Conservation (phyloP, 345 rosid genomes). For the Euphorbia peplus region DNA sequence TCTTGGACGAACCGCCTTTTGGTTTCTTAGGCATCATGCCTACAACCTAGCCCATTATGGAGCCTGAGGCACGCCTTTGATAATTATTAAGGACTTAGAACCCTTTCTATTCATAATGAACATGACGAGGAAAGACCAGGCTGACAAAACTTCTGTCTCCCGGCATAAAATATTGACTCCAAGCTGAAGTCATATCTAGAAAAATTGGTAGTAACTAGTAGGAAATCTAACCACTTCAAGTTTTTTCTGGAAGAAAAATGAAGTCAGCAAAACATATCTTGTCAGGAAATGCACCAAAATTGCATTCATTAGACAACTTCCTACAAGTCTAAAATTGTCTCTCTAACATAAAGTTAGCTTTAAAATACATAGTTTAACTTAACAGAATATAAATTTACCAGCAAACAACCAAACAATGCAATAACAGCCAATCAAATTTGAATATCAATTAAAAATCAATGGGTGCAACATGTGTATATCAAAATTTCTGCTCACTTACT, state of each 20-base stretch:
- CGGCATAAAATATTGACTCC: background rate
- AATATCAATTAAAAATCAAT: background rate
- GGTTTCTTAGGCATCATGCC: no score
- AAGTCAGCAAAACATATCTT: no score
- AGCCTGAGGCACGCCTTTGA: no score
- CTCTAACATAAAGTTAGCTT: background rate
- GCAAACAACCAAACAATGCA: background rate
- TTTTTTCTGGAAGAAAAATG: no score
- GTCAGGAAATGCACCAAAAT: background rate
- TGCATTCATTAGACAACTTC: background rate
- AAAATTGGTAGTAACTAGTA: background rate
- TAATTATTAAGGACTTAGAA: no score
- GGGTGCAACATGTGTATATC: background rate
- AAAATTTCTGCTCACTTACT: conserved; percentile 32
- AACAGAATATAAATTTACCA: background rate
- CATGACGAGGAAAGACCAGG: background rate
- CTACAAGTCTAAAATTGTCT: background rate
- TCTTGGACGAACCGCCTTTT: no score
- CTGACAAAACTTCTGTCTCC: conserved; percentile 1
- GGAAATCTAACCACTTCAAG: no score
- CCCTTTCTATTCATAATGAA: background rate
- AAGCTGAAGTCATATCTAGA: background rate
- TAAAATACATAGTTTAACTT: background rate
- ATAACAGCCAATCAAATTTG: background rate
- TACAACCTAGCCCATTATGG: no score